Base-by-base conservation (phyloP, 1,139 yeast genomes). In the Nakaseomyces bracarensis region DNA sequence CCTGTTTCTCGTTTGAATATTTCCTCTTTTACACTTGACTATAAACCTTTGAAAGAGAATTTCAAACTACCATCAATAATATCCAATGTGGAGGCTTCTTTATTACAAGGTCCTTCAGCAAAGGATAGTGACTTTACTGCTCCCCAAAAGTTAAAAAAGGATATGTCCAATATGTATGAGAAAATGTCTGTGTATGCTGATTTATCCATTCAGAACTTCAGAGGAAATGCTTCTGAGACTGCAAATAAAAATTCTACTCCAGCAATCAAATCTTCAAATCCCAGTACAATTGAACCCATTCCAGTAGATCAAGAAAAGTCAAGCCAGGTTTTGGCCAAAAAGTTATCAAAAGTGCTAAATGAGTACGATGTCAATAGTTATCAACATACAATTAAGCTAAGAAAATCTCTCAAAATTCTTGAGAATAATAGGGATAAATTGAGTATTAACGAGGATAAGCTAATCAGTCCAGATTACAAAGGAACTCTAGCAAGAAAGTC, bases 401-500 rank as follows among this genome's bases (percentile, higher is more conserved):
- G 58, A 38, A 56, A 53, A 28, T 53, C 82, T 1, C 65, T 81
- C 43, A 53, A 61, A 3, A 52, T 70, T 2, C 55, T 79, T 19
- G 79, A 79, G 38, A 46, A 46, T 42, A 61, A 65, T 16, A 69
- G 68, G 41, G 57, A 61, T 3, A 58, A 55, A 11, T 47, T 65
- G 19, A 54, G 60, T 18, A 43, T 65, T 5, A 66, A 67, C 37
- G 55, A 58, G 40, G 57, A 64, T 16, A 59, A 67, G 28, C 57
- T 79, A 36, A 70, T 75, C 9, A 71, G 72, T 35, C 70, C 82
- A 0, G 80, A 76, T 8, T 61, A 75, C 22, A 52, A 69, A n/a
- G 85, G 86, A 0, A 69, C 77, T 2, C 66, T 77, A 29, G 64
- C 77, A 3, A 63, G 77, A 61, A 71, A 82, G 50, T 72, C 76